A percentile compares a stretch with the other conserved stretches of the same genome.
Conservation (phyloP, 257 asterid species). For the Solanum acaule region DNA sequence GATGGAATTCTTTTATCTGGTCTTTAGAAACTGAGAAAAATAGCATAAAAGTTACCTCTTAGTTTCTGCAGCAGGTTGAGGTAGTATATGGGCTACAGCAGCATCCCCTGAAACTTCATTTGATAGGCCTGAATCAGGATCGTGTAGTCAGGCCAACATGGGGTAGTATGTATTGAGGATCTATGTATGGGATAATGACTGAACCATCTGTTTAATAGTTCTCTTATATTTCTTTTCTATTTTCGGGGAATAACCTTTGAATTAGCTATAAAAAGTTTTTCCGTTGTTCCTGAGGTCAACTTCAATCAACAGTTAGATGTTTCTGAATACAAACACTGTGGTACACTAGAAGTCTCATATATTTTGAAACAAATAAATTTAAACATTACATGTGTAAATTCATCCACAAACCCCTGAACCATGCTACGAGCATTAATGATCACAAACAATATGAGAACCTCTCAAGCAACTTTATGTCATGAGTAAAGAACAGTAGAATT, state of each 20-base stretch:
- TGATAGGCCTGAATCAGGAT: slow-evolving; percentile 33
- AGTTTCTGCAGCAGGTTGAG: slow-evolving; percentile 77
- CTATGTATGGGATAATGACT: not conserved
- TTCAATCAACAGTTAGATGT: not conserved
- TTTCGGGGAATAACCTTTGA: not conserved
- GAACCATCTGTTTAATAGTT: not conserved
- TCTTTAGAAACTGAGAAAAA: not conserved
- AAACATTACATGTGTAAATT: not conserved
- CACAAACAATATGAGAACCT: not conserved
- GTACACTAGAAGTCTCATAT: not conserved
- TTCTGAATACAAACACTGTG: not conserved
- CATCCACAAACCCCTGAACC: not conserved
- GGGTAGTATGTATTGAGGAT: not conserved
- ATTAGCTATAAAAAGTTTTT: not conserved
- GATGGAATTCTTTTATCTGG: not conserved
- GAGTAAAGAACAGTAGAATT: not conserved
- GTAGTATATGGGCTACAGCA: slow-evolving; percentile 46
- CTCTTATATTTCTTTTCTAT: not conserved
- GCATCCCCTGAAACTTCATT: slow-evolving; percentile 34
- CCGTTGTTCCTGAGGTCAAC: not conserved
- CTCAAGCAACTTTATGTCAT: not conserved
- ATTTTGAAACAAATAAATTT: not conserved
- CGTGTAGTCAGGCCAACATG: slow-evolving; percentile 2
- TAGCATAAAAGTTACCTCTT: slow-evolving; percentile 43
- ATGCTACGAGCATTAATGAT: not conserved